Conservation (phyloP, 2,329 filamentous ascomycete genomes). For the Hypoxylon sp. region DNA sequence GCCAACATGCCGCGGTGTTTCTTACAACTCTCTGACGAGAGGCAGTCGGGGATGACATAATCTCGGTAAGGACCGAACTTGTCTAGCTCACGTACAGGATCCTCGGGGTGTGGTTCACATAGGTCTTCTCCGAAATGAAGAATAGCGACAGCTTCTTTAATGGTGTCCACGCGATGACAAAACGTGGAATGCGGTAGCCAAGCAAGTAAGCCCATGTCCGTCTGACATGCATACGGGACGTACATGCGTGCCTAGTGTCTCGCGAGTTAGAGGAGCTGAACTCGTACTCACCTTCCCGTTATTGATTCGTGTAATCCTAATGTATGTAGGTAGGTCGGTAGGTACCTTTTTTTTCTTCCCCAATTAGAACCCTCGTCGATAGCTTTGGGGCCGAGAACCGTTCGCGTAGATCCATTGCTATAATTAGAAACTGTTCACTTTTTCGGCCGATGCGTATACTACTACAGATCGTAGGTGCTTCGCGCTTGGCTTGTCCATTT, state of each 20-base stretch:
- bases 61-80: not conserved
- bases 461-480: not conserved
- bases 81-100: not conserved
- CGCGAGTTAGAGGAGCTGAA: slow-evolving; percentile 26
- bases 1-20: too few species aligned
- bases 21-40: not conserved
- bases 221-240: slow-evolving; percentile 28
- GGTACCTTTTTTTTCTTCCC: not conserved
- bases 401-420: not conserved
- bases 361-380: not conserved
- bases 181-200: slow-evolving; percentile 18
- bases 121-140: not conserved
- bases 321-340: not conserved
- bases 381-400: slow-evolving; percentile 1
- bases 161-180: not conserved
- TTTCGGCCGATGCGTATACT: not conserved
- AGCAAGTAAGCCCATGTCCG: slow-evolving; percentile 14
- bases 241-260: not conserved
- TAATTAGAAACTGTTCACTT: not conserved
- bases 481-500: not conserved
- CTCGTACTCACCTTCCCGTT: slow-evolving; percentile 31
- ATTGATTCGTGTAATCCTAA: slow-evolving; percentile 22
- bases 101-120: not conserved
- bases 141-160: not conserved
- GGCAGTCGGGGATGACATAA: not conserved